Evolutionary conservation across 192 early-diverging fungal genomes (phyloP).

Genomic region (Podochytrium sp.): DNA sequence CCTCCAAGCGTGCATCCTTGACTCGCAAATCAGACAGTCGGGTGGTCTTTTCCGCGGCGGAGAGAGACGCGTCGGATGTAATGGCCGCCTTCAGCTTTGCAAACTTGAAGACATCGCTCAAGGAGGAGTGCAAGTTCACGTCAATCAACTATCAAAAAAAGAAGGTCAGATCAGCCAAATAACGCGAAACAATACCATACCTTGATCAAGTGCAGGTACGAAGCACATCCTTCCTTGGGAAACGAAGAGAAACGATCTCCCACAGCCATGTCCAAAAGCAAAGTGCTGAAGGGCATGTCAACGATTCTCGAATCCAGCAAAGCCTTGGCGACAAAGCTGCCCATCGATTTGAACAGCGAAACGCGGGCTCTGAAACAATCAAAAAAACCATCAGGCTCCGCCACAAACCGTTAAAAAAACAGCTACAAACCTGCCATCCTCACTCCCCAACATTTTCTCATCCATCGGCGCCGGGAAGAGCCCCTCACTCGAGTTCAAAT

Average conservation of each 20-base stretch:
- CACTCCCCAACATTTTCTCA: slow-evolving; percentile 19
- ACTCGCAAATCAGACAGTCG: slow-evolving; percentile 57
- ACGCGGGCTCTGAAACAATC: slow-evolving; percentile 60
- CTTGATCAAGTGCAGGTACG: slow-evolving; percentile 24
- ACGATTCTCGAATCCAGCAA: slow-evolving; percentile 85
- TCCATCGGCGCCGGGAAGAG: slow-evolving; percentile 41
- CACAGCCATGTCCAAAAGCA: slow-evolving; percentile 76
- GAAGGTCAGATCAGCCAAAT: slow-evolving; percentile 8
- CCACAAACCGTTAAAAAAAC: slow-evolving; percentile 33
- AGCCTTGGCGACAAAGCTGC: slow-evolving; percentile 87
- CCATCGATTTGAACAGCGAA: slow-evolving; percentile 72
- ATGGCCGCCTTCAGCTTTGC: slow-evolving; percentile 62
- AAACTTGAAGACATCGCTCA: slow-evolving; percentile 69
- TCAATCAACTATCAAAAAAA: slow-evolving; percentile 65
- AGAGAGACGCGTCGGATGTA: slow-evolving; percentile 54
- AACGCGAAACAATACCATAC: slow-evolving; percentile 12
- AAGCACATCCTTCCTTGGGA: neutral
- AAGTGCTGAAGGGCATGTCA: slow-evolving; percentile 76
- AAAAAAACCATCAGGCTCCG: slow-evolving; percentile 35
- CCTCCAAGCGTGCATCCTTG: slow-evolving; percentile 50
- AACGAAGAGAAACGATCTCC: slow-evolving; percentile 29
- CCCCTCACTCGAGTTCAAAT: slow-evolving; percentile 38
- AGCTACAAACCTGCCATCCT: slow-evolving; percentile 30
- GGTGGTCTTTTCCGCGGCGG: slow-evolving; percentile 44
- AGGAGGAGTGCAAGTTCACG: slow-evolving; percentile 64